Conservation (phyloP, 2,329 filamentous ascomycete species). For the Hymenoscyphus salicellus region DNA sequence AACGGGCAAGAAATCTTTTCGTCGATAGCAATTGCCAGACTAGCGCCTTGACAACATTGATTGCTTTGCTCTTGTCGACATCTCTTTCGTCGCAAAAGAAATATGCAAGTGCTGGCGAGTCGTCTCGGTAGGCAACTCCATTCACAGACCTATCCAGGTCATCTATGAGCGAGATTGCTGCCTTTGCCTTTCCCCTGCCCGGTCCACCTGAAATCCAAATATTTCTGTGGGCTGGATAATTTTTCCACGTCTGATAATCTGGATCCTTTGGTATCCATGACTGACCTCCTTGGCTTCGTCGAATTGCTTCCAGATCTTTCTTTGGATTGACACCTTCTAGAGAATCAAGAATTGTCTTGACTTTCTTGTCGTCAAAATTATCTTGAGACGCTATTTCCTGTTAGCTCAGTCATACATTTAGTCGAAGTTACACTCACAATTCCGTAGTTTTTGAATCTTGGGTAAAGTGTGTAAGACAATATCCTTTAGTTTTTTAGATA, state of each 20-base stretch:
- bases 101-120: constrained; percentile 8
- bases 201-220: constrained; percentile 7
- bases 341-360: not conserved
- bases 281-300: constrained; percentile 2
- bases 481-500: not conserved
- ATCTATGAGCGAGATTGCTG: constrained; percentile 7
- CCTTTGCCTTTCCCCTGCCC: constrained; percentile 6
- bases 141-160: not conserved
- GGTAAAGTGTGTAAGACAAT: not conserved
- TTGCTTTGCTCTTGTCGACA: constrained; percentile 5
- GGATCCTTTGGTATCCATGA: constrained; percentile 5
- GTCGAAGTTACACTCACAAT: not conserved
- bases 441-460: constrained; percentile 3
- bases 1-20: constrained; percentile 3
- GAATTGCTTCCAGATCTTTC: constrained; percentile 7
- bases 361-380: not conserved
- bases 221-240: not conserved
- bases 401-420: not conserved
- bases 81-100: constrained; percentile 7
- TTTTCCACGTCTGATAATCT: constrained; percentile 4
- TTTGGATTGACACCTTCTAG: constrained; percentile 7
- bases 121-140: not conserved
- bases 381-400: not conserved
- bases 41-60: constrained; percentile 7
- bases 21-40: constrained; percentile 2